A percentile compares a stretch with the other conserved stretches of the same genome.
phyloP scores from a whole-genome alignment of 2,329 filamentous ascomycete species.

The Penicillium thymicola region DNA sequence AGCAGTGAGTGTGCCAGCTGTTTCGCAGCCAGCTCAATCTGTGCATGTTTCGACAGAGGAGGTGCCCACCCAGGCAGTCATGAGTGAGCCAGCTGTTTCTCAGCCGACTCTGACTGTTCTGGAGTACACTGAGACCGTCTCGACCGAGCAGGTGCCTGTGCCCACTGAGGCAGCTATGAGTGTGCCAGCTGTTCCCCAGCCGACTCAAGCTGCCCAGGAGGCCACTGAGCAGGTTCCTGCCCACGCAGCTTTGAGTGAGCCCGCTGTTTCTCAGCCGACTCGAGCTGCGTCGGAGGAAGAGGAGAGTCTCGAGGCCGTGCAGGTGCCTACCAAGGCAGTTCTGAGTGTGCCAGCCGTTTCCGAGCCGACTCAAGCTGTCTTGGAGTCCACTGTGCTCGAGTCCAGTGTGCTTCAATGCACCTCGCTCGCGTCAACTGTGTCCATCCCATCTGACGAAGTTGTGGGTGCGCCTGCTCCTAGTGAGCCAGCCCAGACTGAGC shows the following conservation, averaged over 20 bases:
- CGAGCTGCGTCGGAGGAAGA: neutral
- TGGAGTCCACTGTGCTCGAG: neutral
- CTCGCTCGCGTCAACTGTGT: neutral
- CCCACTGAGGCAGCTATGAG: neutral
- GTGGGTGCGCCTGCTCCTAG: neutral
- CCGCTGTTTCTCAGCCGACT: neutral
- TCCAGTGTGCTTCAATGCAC: neutral
- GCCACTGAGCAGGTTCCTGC: too few species aligned
- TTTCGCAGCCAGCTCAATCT: neutral
- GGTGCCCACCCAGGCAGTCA: neutral
- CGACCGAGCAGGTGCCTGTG: neutral
- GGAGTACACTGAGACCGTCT: neutral
- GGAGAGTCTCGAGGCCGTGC: neutral
- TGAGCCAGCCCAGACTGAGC: neutral
- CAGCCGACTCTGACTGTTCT: neutral
- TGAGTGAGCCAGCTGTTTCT: neutral
- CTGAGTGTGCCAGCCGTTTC: neutral
- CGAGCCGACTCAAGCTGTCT: neutral
- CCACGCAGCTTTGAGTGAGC: neutral
- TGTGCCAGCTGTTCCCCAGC: neutral
- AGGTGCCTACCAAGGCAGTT: neutral
- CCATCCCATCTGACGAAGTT: neutral
- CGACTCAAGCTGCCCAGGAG: neutral
- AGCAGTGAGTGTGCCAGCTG: neutral
- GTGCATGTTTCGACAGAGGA: neutral